phyloP scores from a whole-genome alignment of 2,329 filamentous ascomycete genomes.

The Alternaria angustiovoidea region DNA sequence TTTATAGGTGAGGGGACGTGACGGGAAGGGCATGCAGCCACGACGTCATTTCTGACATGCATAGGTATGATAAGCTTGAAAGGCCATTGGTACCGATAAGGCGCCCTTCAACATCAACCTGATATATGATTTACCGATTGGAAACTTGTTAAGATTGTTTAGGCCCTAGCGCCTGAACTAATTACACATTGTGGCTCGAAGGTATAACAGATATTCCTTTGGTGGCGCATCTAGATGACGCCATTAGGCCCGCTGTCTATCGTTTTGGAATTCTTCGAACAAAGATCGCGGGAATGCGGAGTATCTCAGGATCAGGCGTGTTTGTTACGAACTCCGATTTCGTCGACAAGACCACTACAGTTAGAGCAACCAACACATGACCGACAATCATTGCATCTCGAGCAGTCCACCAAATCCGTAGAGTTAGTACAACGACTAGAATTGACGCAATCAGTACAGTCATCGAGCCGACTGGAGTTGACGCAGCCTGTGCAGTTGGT shows the following conservation, averaged over 20 bases:
- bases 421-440: not conserved
- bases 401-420: not conserved
- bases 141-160: not conserved
- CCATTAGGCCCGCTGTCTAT: not conserved
- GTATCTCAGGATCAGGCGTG: not conserved
- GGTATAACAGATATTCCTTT: not conserved
- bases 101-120: not conserved
- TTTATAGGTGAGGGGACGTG: not conserved
- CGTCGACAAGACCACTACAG: not conserved
- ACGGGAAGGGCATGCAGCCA: conserved; percentile 1
- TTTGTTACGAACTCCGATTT: not conserved
- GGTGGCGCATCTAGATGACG: not conserved
- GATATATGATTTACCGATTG: not conserved
- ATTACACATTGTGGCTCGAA: not conserved
- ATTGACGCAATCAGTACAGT: not conserved
- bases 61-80: not conserved
- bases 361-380: not conserved
- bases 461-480: not conserved
- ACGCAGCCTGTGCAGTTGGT: not conserved
- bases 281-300: not conserved
- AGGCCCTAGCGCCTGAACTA: not conserved
- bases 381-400: not conserved
- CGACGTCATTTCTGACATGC: conserved; percentile 4
- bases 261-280: not conserved
- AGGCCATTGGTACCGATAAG: not conserved